Conservation (phyloP, 306 rosid genomes). For the Hippophae rhamnoides region DNA sequence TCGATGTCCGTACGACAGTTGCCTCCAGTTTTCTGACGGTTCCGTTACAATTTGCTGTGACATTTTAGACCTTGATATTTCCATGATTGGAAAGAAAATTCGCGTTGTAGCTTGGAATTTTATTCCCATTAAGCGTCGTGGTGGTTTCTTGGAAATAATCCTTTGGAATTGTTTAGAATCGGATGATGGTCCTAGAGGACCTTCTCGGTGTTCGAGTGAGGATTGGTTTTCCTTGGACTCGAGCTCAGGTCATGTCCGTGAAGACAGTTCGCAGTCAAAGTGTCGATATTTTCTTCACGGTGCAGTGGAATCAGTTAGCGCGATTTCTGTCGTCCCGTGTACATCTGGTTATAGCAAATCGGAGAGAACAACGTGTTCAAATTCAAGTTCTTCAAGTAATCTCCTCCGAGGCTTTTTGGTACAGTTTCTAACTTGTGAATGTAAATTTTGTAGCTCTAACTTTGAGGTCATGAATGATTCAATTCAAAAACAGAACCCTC, state of each 20-base stretch:
- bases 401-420: slow-evolving; percentile 50
- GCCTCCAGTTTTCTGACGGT: slow-evolving; percentile 67
- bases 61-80: slow-evolving; percentile 38
- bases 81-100: slow-evolving; percentile 34
- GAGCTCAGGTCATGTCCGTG: slow-evolving; percentile 5
- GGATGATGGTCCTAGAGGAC: slow-evolving; percentile 8
- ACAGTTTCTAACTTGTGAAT: slow-evolving; percentile 47
- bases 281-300: slow-evolving; percentile 40
- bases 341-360: slow-evolving; percentile 18
- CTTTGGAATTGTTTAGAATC: slow-evolving; percentile 43
- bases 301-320: slow-evolving; percentile 44
- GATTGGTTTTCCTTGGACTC: slow-evolving; percentile 24
- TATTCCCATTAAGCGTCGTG: slow-evolving; percentile 40
- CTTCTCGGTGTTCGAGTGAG: slow-evolving; percentile 2
- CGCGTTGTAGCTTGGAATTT: slow-evolving; percentile 65
- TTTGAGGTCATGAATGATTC: slow-evolving; percentile 17
- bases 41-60: slow-evolving; percentile 69
- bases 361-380: neutral
- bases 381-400: slow-evolving; percentile 21
- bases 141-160: slow-evolving; percentile 69
- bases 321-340: slow-evolving; percentile 46
- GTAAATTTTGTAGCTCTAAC: slow-evolving; percentile 43
- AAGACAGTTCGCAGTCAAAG: slow-evolving; percentile 7
- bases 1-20: slow-evolving; percentile 36
- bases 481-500: slow-evolving; percentile 21